phyloP scores from a whole-genome alignment of 805 yeast species.

The Lipomyces sp. region DNA sequence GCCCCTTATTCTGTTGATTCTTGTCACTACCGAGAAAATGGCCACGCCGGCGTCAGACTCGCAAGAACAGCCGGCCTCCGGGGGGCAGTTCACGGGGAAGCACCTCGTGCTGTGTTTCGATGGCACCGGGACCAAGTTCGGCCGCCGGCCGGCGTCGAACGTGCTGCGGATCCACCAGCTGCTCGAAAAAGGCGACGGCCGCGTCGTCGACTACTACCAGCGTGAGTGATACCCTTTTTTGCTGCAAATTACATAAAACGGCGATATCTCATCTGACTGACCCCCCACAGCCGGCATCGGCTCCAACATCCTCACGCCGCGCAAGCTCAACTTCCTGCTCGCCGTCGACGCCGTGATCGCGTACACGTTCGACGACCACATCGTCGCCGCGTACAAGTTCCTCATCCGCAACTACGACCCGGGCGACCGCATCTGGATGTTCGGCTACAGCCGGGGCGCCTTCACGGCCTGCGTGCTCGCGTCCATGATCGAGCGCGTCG shows the following conservation, averaged over 20 bases:
- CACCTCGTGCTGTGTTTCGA: slow-evolving; percentile 20
- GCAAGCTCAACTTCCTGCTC: slow-evolving; percentile 14
- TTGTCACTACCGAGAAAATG: too few relatives aligned
- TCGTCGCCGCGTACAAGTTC: slow-evolving; percentile 40
- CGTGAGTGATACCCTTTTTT: slow-evolving; percentile 5
- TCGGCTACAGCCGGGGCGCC: slow-evolving; percentile 52
- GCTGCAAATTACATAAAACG: too few relatives aligned
- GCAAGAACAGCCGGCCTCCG: too few relatives aligned
- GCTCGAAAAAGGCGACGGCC: slow-evolving; percentile 6
- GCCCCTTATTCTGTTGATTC: too few relatives aligned
- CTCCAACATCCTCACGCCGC: slow-evolving; percentile 41
- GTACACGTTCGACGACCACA: slow-evolving; percentile 53
- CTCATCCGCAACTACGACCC: slow-evolving; percentile 23
- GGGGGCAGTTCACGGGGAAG: slow-evolving; percentile 2
- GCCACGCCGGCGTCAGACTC: too few relatives aligned
- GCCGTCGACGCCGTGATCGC: slow-evolving; percentile 50
- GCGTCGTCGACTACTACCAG: slow-evolving; percentile 18
- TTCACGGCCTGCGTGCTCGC: slow-evolving; percentile 61
- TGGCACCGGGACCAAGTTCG: slow-evolving; percentile 21
- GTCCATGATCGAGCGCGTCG: slow-evolving; percentile 65
- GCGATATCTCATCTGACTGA: too few relatives aligned
- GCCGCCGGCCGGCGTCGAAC: slow-evolving; percentile 14
- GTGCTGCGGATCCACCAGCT: slow-evolving; percentile 15
- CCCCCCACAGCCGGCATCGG: slow-evolving; percentile 54
- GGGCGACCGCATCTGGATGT: slow-evolving; percentile 31